Conservation (phyloP, 192 early-diverging fungal genomes). For the Backusella psychrophila region DNA sequence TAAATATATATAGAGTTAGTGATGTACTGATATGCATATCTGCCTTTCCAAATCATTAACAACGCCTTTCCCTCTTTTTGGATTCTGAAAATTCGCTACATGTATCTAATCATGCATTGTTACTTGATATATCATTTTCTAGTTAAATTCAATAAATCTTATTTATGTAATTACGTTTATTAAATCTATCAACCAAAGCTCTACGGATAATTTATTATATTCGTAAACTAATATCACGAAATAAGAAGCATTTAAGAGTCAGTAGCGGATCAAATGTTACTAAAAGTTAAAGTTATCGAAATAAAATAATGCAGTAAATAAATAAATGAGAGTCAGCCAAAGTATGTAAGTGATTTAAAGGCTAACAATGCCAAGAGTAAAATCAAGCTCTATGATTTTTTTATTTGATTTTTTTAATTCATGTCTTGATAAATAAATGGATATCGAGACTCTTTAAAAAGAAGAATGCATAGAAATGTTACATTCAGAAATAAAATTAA, state of each 20-base stretch:
- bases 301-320: not conserved
- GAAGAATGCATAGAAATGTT: not conserved
- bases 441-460: not conserved
- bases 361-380: not conserved
- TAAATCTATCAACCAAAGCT: not conserved
- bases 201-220: not conserved
- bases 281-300: not conserved
- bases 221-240: not conserved
- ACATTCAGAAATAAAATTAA: not conserved
- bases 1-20: not conserved
- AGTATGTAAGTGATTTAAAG: not conserved
- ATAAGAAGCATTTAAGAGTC: not conserved
- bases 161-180: not conserved
- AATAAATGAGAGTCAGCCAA: not conserved
- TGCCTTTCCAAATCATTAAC: not conserved
- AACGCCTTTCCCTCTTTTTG: not conserved
- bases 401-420: not conserved
- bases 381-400: not conserved
- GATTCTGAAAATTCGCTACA: not conserved
- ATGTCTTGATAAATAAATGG: too few species aligned
- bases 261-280: not conserved
- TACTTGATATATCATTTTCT: not conserved
- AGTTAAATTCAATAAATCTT: not conserved
- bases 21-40: not conserved
- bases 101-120: not conserved